Evolutionary conservation across 2,329 filamentous ascomycete species (phyloP).

Genomic region (Lecanicillium sp.): DNA sequence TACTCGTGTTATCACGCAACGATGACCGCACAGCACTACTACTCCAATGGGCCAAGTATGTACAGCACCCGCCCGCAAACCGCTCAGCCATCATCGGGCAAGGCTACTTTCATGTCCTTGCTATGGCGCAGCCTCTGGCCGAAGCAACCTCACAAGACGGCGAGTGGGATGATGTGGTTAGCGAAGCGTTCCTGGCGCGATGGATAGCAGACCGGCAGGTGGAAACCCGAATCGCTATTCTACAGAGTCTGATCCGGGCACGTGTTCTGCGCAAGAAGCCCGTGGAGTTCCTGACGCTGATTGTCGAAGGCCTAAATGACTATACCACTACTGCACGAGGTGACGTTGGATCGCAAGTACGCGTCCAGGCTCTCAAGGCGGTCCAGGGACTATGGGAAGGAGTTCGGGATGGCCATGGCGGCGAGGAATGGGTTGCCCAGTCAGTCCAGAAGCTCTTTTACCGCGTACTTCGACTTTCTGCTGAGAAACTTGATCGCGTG

Average conservation of each 20-base stretch:
- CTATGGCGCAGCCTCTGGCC: constrained; percentile 38
- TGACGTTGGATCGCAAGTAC: constrained; percentile 81
- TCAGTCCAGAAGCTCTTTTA: constrained; percentile 36
- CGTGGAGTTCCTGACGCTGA: constrained; percentile 33
- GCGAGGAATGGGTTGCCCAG: constrained; percentile 17
- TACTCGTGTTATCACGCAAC: constrained; percentile 36
- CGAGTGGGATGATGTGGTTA: constrained; percentile 26
- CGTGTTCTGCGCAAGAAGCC: constrained; percentile 34
- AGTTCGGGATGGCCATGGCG: constrained; percentile 15
- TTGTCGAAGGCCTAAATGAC: constrained; percentile 64
- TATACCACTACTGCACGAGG: constrained; percentile 87
- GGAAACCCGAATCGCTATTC: constrained; percentile 46
- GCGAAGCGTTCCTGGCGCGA: constrained; percentile 38
- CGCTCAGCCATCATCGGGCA: constrained; percentile 30
- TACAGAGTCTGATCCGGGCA: constrained; percentile 45
- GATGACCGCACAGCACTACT: constrained; percentile 31
- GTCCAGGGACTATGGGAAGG: constrained; percentile 54
- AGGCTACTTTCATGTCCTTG: constrained; percentile 47
- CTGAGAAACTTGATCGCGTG: constrained; percentile 87
- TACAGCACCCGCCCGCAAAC: constrained; percentile 26
- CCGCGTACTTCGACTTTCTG: constrained; percentile 58
- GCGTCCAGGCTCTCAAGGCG: constrained; percentile 72
- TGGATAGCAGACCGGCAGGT: constrained; percentile 44
- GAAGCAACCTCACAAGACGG: constrained; percentile 12
- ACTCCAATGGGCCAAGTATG: constrained; percentile 36